These are phyloP conservation scores for Pezicula carpinea DNA, from an alignment of 2,329 filamentous ascomycete genomes.

Conservation along the genomic window DNA sequence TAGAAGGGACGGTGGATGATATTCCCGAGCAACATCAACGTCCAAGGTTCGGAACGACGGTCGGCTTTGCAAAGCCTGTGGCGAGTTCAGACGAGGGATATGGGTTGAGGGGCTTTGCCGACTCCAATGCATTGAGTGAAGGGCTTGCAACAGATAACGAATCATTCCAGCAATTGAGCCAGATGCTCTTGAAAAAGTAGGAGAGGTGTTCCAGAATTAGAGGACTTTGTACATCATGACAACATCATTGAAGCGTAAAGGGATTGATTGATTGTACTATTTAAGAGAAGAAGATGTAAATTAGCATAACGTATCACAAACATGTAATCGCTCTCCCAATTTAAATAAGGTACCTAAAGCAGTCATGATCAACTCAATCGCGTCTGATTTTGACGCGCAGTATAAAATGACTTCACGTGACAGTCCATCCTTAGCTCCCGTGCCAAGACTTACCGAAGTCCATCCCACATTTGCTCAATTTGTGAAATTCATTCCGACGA, in stretches of 20 bases:
- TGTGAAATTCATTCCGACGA: neutral
- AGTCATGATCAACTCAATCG: too few relatives aligned
- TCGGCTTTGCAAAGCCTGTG: constrained; percentile 1
- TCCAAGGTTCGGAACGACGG: neutral
- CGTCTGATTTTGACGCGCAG: too few relatives aligned
- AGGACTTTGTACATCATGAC: neutral
- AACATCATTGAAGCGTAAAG: neutral
- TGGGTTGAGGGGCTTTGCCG: constrained; percentile 1
- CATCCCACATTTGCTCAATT: neutral
- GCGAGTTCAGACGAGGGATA: constrained; percentile 2
- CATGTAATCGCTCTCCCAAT: neutral
- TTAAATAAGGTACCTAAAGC: too few relatives aligned
- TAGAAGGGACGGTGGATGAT: constrained; percentile 20
- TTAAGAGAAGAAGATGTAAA: neutral
- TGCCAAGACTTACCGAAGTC: too few relatives aligned
- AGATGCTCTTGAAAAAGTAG: neutral
- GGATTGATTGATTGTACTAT: neutral
- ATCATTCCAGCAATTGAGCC: neutral
- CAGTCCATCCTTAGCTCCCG: neutral
- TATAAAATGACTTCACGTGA: neutral
- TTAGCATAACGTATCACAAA: neutral
- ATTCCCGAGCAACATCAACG: neutral
- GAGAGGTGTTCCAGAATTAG: neutral
- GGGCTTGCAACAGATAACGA: neutral
- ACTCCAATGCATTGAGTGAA: neutral